Evolutionary conservation across 768 basidiomycete genomes (phyloP).

Genomic region (Mycena alexandri): DNA sequence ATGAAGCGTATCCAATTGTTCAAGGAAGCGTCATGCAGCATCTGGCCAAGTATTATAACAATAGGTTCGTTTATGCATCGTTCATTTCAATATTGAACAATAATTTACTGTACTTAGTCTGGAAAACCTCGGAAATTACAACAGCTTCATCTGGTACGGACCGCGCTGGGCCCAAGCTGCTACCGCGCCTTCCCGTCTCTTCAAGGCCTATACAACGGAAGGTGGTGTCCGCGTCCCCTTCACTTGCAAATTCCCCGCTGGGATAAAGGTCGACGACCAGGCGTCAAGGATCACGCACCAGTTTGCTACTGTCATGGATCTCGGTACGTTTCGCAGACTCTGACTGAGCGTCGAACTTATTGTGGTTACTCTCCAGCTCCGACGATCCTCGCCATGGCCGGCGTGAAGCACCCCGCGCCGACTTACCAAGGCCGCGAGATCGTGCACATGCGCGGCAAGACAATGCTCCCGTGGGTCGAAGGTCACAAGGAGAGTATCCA

Average conservation of each 20-base stretch:
- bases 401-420: conserved; percentile 22
- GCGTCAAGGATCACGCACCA: conserved; percentile 19
- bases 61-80: conserved; percentile 2
- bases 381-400: conserved; percentile 23
- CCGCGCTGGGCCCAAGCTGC: conserved; percentile 23
- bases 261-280: not conserved
- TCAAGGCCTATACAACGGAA: conserved; percentile 18
- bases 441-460: conserved; percentile 25
- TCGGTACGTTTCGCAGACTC: not conserved
- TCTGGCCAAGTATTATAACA: conserved; percentile 21
- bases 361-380: not conserved
- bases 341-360: too few relatives aligned
- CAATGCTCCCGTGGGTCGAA: conserved; percentile 19
- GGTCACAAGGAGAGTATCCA: conserved; percentile 10
- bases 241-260: conserved; percentile 16
- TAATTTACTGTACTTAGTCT: not conserved
- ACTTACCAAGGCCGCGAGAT: conserved; percentile 19
- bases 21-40: conserved; percentile 23
- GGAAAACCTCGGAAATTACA: conserved; percentile 25
- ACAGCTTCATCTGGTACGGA: conserved; percentile 24
- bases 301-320: conserved; percentile 18
- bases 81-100: not conserved
- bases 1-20: conserved; percentile 16
- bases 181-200: conserved; percentile 16
- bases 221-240: conserved; percentile 23